Percentiles rank a stretch among this genome's conserved stretches.
phyloP scores from a whole-genome alignment of 345 rosid species.

The Hevea brasiliensis region DNA sequence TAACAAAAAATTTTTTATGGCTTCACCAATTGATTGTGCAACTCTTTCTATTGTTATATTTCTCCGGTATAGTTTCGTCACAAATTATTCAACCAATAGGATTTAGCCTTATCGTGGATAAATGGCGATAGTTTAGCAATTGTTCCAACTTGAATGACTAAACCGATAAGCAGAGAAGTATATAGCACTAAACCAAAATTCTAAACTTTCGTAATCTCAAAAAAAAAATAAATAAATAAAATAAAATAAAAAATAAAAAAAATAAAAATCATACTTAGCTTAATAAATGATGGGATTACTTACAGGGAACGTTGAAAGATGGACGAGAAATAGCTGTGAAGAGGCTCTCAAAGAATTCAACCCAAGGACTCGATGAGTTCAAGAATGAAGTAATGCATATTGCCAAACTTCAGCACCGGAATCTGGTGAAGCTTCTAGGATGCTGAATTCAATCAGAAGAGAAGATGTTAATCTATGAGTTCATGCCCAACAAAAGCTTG shows the following conservation, averaged over 20 bases:
- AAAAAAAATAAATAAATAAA: no score
- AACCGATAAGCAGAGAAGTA: neutral
- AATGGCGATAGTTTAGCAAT: neutral
- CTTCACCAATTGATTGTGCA: neutral
- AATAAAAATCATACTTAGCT: neutral
- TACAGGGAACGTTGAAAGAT: constrained; percentile 30
- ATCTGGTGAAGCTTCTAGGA: no score
- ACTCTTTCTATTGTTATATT: neutral
- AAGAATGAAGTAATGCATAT: no score
- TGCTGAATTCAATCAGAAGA: no score
- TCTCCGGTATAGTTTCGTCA: neutral
- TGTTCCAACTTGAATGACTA: neutral
- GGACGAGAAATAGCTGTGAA: constrained; percentile 36
- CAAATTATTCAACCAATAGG: neutral
- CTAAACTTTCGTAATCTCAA: no score
- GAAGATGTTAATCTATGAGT: no score
- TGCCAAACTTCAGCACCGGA: no score
- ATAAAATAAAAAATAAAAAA: no score
- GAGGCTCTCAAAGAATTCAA: constrained; percentile 29
- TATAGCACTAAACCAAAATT: neutral
- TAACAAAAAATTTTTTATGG: neutral
- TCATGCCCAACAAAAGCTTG: no score
- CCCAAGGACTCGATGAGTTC: constrained; percentile 34
- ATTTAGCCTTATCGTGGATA: neutral
- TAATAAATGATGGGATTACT: neutral